Conservation (phyloP, 1,284 basidiomycete genomes). For the Moniliella sp. region DNA sequence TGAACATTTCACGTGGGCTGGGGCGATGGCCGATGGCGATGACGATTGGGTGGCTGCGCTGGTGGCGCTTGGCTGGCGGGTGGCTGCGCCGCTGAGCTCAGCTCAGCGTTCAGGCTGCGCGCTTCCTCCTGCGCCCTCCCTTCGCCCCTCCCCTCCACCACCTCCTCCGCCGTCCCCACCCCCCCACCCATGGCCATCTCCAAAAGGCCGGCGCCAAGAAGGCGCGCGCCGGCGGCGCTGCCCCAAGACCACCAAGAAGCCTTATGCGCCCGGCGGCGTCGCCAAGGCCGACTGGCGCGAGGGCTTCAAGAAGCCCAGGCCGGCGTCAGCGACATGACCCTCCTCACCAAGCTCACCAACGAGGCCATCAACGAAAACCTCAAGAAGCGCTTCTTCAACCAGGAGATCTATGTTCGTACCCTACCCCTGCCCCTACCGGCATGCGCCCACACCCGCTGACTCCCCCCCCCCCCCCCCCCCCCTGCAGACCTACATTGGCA, state of each 20-base stretch:
- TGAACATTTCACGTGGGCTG: no score
- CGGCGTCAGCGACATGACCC: conserved; percentile 97
- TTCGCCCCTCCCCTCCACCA: no score
- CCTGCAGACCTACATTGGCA: conserved; percentile 69
- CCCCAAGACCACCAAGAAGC: conserved; percentile 4
- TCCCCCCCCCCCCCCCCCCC: neutral
- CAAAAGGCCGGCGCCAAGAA: conserved; percentile 24
- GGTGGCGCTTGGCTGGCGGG: no score
- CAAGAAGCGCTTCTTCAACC: conserved; percentile 77
- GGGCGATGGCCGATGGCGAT: no score
- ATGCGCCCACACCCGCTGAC: neutral
- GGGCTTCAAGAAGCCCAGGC: conserved; percentile 39
- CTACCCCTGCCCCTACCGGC: no score
- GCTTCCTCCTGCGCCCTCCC: no score
- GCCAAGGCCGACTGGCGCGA: conserved; percentile 32
- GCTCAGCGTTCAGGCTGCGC: no score
- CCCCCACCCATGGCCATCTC: conserved; percentile 27
- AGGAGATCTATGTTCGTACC: conserved; percentile 86
- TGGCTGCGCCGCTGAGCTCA: no score
- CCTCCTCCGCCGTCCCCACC: no score
- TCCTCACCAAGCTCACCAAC: conserved; percentile 88
- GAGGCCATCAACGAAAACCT: conserved; percentile 95
- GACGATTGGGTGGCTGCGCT: no score
- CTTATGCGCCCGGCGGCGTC: conserved; percentile 15
- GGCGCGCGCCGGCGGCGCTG: conserved; percentile 14